Conservation (phyloP, 768 basidiomycete species). For the Podaxis sp. region DNA sequence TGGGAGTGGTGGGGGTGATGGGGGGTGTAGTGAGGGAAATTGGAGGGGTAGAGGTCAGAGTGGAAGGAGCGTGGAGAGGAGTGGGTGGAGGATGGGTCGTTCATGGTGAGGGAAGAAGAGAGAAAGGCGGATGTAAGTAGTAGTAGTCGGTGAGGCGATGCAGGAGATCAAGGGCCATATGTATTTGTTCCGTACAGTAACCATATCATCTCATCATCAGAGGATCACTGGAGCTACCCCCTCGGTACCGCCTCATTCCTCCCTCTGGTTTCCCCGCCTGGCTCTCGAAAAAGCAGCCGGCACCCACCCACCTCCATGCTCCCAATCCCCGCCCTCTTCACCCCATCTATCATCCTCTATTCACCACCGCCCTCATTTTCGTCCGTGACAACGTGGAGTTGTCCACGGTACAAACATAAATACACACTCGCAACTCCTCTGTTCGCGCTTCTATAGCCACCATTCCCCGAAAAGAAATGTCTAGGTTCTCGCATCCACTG, state of each 20-base stretch:
- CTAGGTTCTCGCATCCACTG: not conserved
- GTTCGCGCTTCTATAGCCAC: not conserved
- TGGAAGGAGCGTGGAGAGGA: conserved; percentile 30
- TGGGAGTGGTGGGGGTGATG: conserved; percentile 23
- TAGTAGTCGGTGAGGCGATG: not conserved
- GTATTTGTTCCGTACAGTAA: conserved; percentile 14
- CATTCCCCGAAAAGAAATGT: not conserved
- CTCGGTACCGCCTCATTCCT: not conserved
- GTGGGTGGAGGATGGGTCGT: conserved; percentile 35
- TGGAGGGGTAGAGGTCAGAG: conserved; percentile 23
- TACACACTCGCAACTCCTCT: too few relatives aligned
- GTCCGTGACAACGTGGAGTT: not conserved
- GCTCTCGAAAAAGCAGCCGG: not conserved
- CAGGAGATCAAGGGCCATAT: conserved; percentile 21
- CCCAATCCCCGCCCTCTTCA: not conserved
- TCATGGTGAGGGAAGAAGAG: not conserved
- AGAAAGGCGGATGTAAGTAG: conserved; percentile 1
- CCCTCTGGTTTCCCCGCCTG: not conserved
- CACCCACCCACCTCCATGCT: not conserved
- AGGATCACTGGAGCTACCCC: not conserved
- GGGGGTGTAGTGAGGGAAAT: conserved; percentile 17
- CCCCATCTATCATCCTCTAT: not conserved
- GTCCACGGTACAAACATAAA: not conserved
- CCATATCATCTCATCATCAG: conserved; percentile 15
- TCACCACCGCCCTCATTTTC: not conserved